These are phyloP conservation scores for Debaryomyces singareniensis DNA, from an alignment of 1,139 yeast genomes.

Conservation along the genomic window DNA sequence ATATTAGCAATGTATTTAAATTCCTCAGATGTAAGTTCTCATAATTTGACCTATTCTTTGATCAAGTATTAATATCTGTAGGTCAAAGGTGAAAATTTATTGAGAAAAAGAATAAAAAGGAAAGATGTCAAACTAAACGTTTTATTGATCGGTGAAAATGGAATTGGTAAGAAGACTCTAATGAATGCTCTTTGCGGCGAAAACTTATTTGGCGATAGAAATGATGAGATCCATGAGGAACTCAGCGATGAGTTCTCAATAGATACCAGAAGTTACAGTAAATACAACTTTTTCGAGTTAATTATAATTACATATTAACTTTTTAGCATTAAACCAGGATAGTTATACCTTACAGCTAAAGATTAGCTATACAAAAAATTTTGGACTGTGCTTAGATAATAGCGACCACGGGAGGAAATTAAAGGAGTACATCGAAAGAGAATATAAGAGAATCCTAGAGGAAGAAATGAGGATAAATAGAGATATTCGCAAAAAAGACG, in stretches of 20 bases:
- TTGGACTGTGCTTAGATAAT: slow-evolving; percentile 32
- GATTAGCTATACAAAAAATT: slow-evolving; percentile 20
- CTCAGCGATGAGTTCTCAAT: slow-evolving; percentile 1
- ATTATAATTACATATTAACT: slow-evolving; percentile 1
- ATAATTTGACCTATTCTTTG: not conserved
- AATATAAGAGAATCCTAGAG: slow-evolving; percentile 47
- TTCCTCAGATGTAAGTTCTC: no score
- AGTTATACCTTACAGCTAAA: slow-evolving; percentile 20
- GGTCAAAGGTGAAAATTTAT: no score
- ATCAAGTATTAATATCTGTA: not conserved
- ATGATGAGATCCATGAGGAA: slow-evolving; percentile 10
- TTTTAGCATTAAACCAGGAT: slow-evolving; percentile 11
- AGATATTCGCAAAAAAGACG: slow-evolving; percentile 47
- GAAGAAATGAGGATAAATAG: slow-evolving; percentile 60
- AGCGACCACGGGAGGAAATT: slow-evolving; percentile 18
- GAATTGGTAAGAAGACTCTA: slow-evolving; percentile 28
- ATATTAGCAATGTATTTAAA: no score
- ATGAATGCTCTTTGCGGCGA: slow-evolving; percentile 24
- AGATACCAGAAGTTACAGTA: slow-evolving; percentile 7
- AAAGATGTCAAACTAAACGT: slow-evolving; percentile 21
- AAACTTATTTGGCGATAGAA: slow-evolving; percentile 8
- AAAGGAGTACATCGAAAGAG: slow-evolving; percentile 45
- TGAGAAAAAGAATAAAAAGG: slow-evolving; percentile 5
- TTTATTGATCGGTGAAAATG: slow-evolving; percentile 28
- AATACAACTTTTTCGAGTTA: slow-evolving; percentile 3